A percentile compares a stretch with the other conserved stretches of the same genome.
These are phyloP conservation scores for Rusavskia elegans DNA, from an alignment of 495 filamentous ascomycete genomes.

Conservation along the genomic window DNA sequence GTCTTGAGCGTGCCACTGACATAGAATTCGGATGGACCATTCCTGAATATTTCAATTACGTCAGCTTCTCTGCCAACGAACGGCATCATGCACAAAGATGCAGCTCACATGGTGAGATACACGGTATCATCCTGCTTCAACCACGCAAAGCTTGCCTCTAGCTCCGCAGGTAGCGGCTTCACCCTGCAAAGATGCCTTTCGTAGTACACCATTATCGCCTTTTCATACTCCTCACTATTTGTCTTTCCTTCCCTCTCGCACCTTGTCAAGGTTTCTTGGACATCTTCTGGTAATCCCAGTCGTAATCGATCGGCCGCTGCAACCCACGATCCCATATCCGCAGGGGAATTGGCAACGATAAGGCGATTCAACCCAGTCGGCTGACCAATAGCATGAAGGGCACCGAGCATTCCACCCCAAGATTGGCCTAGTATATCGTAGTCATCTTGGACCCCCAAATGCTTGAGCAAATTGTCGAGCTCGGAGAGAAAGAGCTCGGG, in stretches of 20 bases:
- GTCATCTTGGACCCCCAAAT: conserved; percentile 19
- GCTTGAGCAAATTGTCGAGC: conserved; percentile 29
- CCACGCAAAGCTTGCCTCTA: conserved; percentile 15
- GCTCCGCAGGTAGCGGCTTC: conserved; percentile 20
- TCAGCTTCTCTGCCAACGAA: not conserved
- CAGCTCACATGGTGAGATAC: conserved; percentile 28
- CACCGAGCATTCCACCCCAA: conserved; percentile 37
- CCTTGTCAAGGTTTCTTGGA: conserved; percentile 23
- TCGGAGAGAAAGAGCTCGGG: conserved; percentile 29
- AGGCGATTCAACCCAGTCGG: conserved; percentile 25
- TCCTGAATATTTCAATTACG: conserved; percentile 9
- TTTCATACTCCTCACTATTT: conserved; percentile 29
- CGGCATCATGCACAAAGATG: not conserved
- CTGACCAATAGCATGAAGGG: conserved; percentile 18
- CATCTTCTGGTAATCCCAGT: conserved; percentile 22
- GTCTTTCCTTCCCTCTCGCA: conserved; percentile 21
- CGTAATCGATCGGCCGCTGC: conserved; percentile 16
- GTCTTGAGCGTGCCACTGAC: conserved; percentile 27
- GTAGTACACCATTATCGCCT: conserved; percentile 26
- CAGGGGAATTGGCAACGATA: conserved; percentile 24
- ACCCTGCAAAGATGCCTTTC: conserved; percentile 24
- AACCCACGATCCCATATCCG: conserved; percentile 19
- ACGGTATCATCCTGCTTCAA: conserved; percentile 27
- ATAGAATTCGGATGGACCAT: conserved; percentile 32
- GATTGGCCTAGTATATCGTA: conserved; percentile 31